Base-by-base conservation (phyloP, 306 rosid genomes). In the Calophaca sinica region DNA sequence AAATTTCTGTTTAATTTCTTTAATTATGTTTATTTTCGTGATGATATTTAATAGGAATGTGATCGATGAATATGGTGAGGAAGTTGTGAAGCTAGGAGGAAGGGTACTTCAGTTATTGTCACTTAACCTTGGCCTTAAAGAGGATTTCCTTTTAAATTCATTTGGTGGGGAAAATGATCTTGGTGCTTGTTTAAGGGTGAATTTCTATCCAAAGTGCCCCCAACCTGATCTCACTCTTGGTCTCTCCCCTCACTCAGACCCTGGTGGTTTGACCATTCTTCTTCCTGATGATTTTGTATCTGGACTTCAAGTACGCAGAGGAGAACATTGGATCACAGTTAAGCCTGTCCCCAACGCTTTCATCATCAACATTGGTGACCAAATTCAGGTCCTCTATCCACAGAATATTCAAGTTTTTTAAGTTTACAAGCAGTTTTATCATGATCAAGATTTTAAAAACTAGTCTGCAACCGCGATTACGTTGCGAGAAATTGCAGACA, bases 181-280 rank as follows among this genome's bases (percentile, higher is more conserved):
- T 59, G 98, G 96, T 35, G 94, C 90, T 39, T 90, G 94, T 66
- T 76, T 93, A 44, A 87, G 98, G 82, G 90, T 80, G 2, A 93
- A 90, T 52, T 86, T 87, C 73, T 93, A 93, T 26, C 98, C 98
- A 1, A 90, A 82, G 11, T 93, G 98, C 35, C 98, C 98, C 0
- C 98, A 93, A n/a, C 98, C 98, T 1, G 93, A 93, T 41, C 89
- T 88, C 3, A 88, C 98, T 1, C 85, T 93, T 0, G 98, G 98
- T 2, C 80, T 93, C 28, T 93, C 98, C n/a, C 36, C 91, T 1
- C 98, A 93, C 83, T 93, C 98, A 0, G 98, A 93, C 35, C 98
- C 98, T 2, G 98, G 98, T 1, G 96, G 93, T 2, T 64, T 93
- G 72, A 90, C 98, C 50, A 84, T 93, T 80, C 91, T 93, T 36